Evolutionary conservation across 441 rosid species (phyloP), one percentile per base, ranked within the genome.

Genomic region (Pelargonium exstipulatum): DNA sequence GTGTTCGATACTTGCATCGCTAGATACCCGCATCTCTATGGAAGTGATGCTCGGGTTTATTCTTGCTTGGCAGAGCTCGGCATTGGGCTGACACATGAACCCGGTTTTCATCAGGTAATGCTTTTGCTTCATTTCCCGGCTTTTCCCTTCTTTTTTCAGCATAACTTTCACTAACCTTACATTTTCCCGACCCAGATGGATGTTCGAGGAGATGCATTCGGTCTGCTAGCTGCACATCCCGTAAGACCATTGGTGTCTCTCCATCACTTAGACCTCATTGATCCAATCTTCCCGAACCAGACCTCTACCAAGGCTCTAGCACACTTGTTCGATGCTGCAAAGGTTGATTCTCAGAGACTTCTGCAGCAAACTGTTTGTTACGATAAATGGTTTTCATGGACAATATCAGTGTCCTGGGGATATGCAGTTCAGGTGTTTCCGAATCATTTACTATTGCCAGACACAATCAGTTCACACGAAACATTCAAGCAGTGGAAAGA

Each of bases 41-140:
- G 98, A 61, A 86, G 96, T 29, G 99, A 92, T 77, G 78, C 95
- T 12, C 82, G 99, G 77, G 51, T 95, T 66, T 84, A 81, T 69
- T 80, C 84, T 69, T 95, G 99, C 80, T 77, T 95, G 74, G 77
- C 88, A 8, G 99, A 95, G 83, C 97, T 95, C 1, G 98, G 99
- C 4, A 83, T 95, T 12, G 83, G 85, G 16, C 72, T 87, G 70
- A 83, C 98, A 17, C 86, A 53, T 16, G 99, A 95, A 65, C 90
- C 98, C 1, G 99, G 99, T 42, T 95, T 95, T 70, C 99, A 95
- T 84, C 98, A 94, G 98, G 98, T 93, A 73, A 32, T 32, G 37
- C 37, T 32, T 32, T 32, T 6, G 37, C 37, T 32, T 4, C 37
- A 32, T 32, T 32, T 32, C 37, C 37, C 6, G 37, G 37, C 37